Evolutionary conservation across 2,329 filamentous ascomycete genomes (phyloP).

Genomic region (Phialophora macrospora): DNA sequence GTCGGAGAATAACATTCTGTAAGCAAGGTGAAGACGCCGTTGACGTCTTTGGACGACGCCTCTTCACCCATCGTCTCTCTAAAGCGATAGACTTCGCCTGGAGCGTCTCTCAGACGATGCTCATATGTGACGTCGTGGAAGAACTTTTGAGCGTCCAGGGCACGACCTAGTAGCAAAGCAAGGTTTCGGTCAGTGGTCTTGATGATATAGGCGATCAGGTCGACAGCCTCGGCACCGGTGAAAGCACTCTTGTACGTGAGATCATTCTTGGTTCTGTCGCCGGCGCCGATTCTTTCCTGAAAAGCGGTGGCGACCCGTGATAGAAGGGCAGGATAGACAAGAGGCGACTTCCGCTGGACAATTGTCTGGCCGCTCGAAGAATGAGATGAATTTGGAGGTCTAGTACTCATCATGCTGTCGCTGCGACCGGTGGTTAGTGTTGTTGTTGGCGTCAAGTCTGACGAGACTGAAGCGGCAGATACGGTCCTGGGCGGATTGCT

Average conservation of each 20-base stretch:
- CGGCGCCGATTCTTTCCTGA: constrained; percentile 80
- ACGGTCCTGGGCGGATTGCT: constrained; percentile 67
- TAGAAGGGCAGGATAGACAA: constrained; percentile 91
- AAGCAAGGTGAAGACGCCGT: constrained; percentile 93
- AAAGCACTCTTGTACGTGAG: constrained; percentile 97
- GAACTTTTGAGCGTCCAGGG: constrained; percentile 96
- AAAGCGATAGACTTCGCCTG: constrained; percentile 95
- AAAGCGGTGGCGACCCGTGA: constrained; percentile 95
- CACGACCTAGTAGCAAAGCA: constrained; percentile 84
- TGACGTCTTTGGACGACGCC: constrained; percentile 73
- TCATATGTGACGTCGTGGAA: constrained; percentile 99
- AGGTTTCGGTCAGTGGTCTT: constrained; percentile 95
- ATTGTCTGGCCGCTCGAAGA: constrained; percentile 62
- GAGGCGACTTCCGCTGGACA: constrained; percentile 71
- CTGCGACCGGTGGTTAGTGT: constrained; percentile 63
- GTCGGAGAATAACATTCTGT: constrained; percentile 98
- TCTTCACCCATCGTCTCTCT: constrained; percentile 85
- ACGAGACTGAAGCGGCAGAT: constrained; percentile 55
- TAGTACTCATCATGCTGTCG: constrained; percentile 61
- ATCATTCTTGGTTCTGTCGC: constrained; percentile 93
- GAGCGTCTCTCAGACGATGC: constrained; percentile 91
- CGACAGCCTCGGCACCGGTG: constrained; percentile 91
- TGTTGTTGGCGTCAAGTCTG: constrained; percentile 52
- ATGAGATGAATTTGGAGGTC: constrained; percentile 62
- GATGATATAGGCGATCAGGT: constrained; percentile 94